Evolutionary conservation across 1,284 basidiomycete genomes (phyloP).

Genomic region (Leccinum subrobustum): DNA sequence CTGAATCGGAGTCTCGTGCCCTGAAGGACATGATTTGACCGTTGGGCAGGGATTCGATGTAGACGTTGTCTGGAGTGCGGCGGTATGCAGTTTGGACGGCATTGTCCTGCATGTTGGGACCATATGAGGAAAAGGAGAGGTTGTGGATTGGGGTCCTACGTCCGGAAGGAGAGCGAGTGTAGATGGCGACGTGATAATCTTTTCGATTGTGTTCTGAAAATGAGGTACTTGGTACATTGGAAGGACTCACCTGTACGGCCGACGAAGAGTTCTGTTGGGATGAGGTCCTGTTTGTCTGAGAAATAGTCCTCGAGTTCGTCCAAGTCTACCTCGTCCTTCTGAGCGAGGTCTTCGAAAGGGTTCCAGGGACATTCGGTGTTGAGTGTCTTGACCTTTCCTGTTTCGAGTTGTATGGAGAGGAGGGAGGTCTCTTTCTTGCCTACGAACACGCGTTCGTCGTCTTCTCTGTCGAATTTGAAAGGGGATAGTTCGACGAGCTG

Average conservation of each 20-base stretch:
- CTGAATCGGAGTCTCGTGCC: slow-evolving; percentile 34
- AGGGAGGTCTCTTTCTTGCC: slow-evolving; percentile 84
- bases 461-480: slow-evolving; percentile 71
- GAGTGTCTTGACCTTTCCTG: slow-evolving; percentile 78
- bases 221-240: neutral
- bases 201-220: slow-evolving; percentile 11
- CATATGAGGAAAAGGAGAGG: slow-evolving; percentile 80
- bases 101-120: slow-evolving; percentile 78
- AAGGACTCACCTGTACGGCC: slow-evolving; percentile 74
- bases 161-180: slow-evolving; percentile 41
- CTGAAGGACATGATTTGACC: slow-evolving; percentile 77
- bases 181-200: slow-evolving; percentile 77
- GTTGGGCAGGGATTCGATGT: slow-evolving; percentile 75
- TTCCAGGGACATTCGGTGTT: slow-evolving; percentile 78
- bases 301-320: slow-evolving; percentile 69
- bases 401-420: slow-evolving; percentile 78
- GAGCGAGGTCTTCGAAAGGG: slow-evolving; percentile 53
- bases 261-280: slow-evolving; percentile 67
- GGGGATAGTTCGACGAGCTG: slow-evolving; percentile 88
- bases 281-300: slow-evolving; percentile 36
- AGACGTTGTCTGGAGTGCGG: slow-evolving; percentile 69
- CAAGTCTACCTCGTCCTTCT: slow-evolving; percentile 50
- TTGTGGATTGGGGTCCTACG: slow-evolving; percentile 62
- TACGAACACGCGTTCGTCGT: slow-evolving; percentile 72
- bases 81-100: slow-evolving; percentile 63